Percentiles rank a stretch among this genome's conserved stretches.
Evolutionary conservation across 2,329 filamentous ascomycete genomes (phyloP).

Genomic region (Trichoderma polysporum): DNA sequence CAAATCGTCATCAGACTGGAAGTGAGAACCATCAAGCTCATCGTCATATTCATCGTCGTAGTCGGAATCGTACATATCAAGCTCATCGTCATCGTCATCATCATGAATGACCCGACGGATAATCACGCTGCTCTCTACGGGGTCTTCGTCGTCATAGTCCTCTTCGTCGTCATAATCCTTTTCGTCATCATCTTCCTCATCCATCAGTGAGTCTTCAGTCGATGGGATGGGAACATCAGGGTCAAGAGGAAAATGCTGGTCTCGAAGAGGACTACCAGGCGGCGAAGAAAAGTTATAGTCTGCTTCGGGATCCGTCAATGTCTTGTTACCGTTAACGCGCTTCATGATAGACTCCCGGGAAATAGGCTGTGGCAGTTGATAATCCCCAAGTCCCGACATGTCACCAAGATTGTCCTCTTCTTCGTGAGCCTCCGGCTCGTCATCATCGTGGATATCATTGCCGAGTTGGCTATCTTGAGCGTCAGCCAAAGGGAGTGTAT

Average conservation of each 20-base stretch:
- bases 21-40: conserved; percentile 25
- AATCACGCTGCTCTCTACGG: conserved; percentile 57
- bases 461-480: conserved; percentile 24
- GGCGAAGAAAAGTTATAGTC: conserved; percentile 66
- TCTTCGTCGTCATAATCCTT: conserved; percentile 44
- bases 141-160: conserved; percentile 46
- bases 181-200: conserved; percentile 46
- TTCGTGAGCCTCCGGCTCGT: conserved; percentile 51
- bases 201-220: conserved; percentile 67
- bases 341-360: conserved; percentile 91
- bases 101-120: conserved; percentile 66
- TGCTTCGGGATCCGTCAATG: conserved; percentile 54
- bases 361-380: conserved; percentile 72
- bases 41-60: conserved; percentile 60
- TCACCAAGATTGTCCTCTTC: conserved; percentile 60
- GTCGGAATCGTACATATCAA: conserved; percentile 59
- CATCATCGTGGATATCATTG: conserved; percentile 56
- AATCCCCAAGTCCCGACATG: conserved; percentile 59
- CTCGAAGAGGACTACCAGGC: conserved; percentile 56
- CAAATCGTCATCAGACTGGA: conserved; percentile 47
- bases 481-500: conserved; percentile 1
- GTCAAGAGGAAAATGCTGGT: conserved; percentile 63
- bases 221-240: conserved; percentile 90
- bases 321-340: conserved; percentile 69
- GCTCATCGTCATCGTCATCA: conserved; percentile 61